Percentiles rank a stretch among this genome's conserved stretches.
phyloP scores from a whole-genome alignment of 2,329 filamentous ascomycete species.

The Sporothrix phasma region DNA sequence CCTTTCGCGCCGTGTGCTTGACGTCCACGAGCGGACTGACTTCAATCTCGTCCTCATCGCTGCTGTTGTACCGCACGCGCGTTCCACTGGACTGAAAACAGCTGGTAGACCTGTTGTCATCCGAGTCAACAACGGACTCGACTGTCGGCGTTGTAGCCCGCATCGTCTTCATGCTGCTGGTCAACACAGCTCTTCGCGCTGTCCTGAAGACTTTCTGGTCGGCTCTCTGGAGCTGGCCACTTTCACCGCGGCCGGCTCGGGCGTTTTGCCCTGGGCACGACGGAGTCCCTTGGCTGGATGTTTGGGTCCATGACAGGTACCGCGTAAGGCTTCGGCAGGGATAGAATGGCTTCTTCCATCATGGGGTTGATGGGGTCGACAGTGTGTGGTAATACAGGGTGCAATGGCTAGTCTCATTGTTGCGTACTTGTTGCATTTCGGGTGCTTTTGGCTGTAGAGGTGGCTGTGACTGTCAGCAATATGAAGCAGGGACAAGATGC shows the following conservation, averaged over 20 bases:
- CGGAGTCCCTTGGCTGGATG: neutral
- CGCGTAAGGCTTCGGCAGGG: neutral
- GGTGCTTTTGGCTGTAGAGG: neutral
- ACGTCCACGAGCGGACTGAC: too few species aligned
- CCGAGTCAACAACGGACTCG: slow-evolving; percentile 15
- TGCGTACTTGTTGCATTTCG: neutral
- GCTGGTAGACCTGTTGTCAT: neutral
- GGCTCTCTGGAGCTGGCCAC: neutral
- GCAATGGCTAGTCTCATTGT: neutral
- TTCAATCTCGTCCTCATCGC: neutral
- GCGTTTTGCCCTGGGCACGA: neutral
- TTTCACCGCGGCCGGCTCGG: neutral
- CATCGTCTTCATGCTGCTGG: neutral
- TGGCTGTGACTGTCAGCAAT: neutral
- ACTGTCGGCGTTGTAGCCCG: slow-evolving; percentile 15
- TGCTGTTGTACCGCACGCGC: neutral
- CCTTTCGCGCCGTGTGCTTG: neutral
- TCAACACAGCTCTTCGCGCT: neutral
- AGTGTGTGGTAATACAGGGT: neutral
- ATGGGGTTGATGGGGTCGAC: neutral
- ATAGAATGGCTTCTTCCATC: neutral
- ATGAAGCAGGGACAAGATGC: too few species aligned
- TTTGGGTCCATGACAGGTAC: too few species aligned
- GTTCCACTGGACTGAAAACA: neutral
- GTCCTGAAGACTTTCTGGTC: neutral